Base-by-base conservation (phyloP, 1,284 basidiomycete species). In the Malassezia nana region DNA sequence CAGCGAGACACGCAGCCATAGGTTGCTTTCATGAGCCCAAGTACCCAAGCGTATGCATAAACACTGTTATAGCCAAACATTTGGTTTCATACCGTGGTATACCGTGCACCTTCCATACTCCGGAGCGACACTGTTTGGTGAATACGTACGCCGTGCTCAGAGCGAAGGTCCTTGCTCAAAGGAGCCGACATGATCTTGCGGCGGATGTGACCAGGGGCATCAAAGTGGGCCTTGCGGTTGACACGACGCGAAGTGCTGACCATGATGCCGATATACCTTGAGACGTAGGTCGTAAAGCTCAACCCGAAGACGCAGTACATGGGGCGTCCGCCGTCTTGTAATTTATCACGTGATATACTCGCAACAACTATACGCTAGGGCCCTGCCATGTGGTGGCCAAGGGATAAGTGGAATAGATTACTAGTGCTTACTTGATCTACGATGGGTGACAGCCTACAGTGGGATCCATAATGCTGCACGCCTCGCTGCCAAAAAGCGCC, bases 151-250 rank as follows among this genome's bases (percentile, higher is more conserved):
- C 84, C 86, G 82, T 98, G 81, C 80, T 95, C 87, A 75, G 77
- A 78, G 65, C 90, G 85, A 72, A 98, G 85, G 75, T 95, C 92
- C 82, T 95, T 96, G 67, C 87, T 86, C 62, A 98, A 83, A 55
- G 89, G 81, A 60, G 91, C 89, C 68, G 88, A 90, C 90, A 98
- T 94, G 74, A 96, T 90, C 81, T 89, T 92, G 78, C 92, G 84
- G 77, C 91, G 88, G 72, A 89, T 59, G 64, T 67, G 65, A 32
- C 60, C 62, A 50, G 68, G 68, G 56, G 69, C 69, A 48, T 60
- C 58, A 51, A 72, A 72, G 66, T 72, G 69, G 55, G 61, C 59
- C 65, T 68, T 71, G 55, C 68, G 68, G 56, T 56, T 52, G 33
- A 55, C 54, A 53, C 65, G 62, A 55, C 66, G 64, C 54, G 60